Evolutionary conservation across 75 land plant genomes (phyloP).

Genomic region (Selaginella tamariscina): DNA sequence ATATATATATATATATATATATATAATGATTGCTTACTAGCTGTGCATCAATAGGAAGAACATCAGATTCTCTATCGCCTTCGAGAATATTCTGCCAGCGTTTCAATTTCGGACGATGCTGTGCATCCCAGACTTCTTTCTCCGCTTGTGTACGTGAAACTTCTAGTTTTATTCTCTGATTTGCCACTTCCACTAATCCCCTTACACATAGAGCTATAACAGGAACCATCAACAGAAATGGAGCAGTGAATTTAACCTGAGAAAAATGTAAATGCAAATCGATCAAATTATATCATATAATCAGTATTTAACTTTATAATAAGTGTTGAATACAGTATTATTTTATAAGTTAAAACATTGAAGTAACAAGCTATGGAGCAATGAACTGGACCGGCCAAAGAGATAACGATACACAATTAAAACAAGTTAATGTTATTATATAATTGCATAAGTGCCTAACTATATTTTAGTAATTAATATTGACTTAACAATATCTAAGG

Average conservation of each 20-base stretch:
- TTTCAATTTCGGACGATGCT: background rate
- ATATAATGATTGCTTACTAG: background rate
- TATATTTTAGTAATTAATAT: too few species aligned
- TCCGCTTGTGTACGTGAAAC: background rate
- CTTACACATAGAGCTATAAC: slow-evolving; percentile 5
- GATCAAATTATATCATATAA: background rate
- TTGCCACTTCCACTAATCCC: background rate
- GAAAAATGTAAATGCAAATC: slow-evolving; percentile 2
- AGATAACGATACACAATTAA: background rate
- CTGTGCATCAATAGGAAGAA: background rate
- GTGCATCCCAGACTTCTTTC: slow-evolving; percentile 5
- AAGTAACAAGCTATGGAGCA: background rate
- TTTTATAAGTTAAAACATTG: background rate
- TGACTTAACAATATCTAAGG: too few species aligned
- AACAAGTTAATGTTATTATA: slow-evolving; percentile 10
- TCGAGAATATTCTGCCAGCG: slow-evolving; percentile 18
- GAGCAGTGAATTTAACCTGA: slow-evolving; percentile 14
- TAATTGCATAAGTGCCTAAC: background rate
- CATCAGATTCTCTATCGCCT: background rate
- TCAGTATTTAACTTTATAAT: background rate
- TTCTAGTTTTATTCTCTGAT: slow-evolving; percentile 12
- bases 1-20: background rate
- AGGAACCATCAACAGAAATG: slow-evolving; percentile 13
- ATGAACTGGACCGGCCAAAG: slow-evolving; percentile 3
- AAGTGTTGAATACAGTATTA: too few species aligned